Base-by-base conservation (phyloP, 441 rosid genomes). In the Geranium incanum region DNA sequence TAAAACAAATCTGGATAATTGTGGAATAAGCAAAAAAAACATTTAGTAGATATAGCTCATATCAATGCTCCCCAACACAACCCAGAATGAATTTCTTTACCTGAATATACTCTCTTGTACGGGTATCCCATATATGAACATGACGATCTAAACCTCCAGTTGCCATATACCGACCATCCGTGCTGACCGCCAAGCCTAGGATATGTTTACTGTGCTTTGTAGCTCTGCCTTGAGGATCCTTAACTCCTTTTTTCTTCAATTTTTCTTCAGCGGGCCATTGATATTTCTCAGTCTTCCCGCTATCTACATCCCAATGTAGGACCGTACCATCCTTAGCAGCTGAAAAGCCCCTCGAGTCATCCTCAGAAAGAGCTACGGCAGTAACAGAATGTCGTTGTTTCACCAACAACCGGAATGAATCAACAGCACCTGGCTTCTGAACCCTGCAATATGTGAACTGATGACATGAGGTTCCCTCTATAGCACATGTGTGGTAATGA, bases 41-140 rank as follows among this genome's bases (percentile, higher is more conserved):
- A 28, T 28, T 28, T 7, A 4, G 5, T 39, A 39, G 5, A 39
- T 4, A 39, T 43, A 43, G 50, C 11, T 57, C 18, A 57, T 60
- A 15, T 48, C 23, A 62, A 52, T 16, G 11, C 5, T 36, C 18
- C 11, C 4, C 33, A 68, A 28, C 13, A 59, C 39, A 23, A 6
- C 65, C 41, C 5, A 7, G 67, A 68, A 48, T 33, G 19, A 39
- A 23, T 7, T 37, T 38, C 72, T 45, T 71, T 79, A 91, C 99
- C 95, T 89, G 98, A 72, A 91, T 65, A 71, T 95, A 96, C 74
- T 91, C 82, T 64, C 86, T 82, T 38, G 93, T 91, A 13, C 99
- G 96, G 57, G 88, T 81, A 71, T 95, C 99, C 99, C 99, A 93
- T 73, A 95, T 74, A 77, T 95, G 99, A 87, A 95, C 84, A 74